Percentiles rank a stretch among this genome's conserved stretches.
These are phyloP conservation scores for Fusarium falciforme DNA, from an alignment of 2,329 filamentous ascomycete species.

Conservation along the genomic window DNA sequence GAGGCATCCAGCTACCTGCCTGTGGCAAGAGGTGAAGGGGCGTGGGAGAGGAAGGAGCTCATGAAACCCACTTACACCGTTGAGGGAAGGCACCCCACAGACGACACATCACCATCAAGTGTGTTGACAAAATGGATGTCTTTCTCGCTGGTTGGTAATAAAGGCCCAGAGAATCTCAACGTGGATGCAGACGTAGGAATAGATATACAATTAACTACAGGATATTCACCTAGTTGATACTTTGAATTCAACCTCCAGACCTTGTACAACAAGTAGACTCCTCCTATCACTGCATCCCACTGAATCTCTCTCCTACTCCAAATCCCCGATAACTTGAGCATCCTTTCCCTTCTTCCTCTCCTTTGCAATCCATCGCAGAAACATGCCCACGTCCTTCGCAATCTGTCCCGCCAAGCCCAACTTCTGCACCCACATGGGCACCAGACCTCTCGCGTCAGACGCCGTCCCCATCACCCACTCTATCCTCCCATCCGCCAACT, in stretches of 20 bases:
- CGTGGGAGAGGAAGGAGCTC: background rate
- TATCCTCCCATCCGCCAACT: conserved; percentile 57
- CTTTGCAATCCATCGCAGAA: conserved; percentile 69
- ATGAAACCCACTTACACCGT: background rate
- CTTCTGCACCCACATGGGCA: conserved; percentile 76
- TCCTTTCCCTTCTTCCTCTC: conserved; percentile 52
- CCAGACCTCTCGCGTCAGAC: conserved; percentile 73
- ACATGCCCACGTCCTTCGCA: conserved; percentile 77
- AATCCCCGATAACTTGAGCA: conserved; percentile 15
- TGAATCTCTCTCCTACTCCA: conserved; percentile 2
- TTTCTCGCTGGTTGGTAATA: too few species aligned
- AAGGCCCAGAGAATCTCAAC: too few species aligned
- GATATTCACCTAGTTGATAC: background rate
- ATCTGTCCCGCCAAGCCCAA: conserved; percentile 70
- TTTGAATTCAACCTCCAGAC: background rate
- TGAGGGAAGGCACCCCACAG: background rate
- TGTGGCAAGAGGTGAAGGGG: background rate
- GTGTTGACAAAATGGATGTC: too few species aligned
- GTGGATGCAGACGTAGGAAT: too few species aligned
- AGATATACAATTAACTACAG: background rate
- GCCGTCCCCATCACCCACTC: conserved; percentile 85
- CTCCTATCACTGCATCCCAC: background rate
- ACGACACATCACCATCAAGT: background rate
- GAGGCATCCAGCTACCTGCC: background rate
- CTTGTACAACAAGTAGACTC: background rate